Conservation (phyloP, 805 yeast species). For the Lipomyces orientalis region DNA sequence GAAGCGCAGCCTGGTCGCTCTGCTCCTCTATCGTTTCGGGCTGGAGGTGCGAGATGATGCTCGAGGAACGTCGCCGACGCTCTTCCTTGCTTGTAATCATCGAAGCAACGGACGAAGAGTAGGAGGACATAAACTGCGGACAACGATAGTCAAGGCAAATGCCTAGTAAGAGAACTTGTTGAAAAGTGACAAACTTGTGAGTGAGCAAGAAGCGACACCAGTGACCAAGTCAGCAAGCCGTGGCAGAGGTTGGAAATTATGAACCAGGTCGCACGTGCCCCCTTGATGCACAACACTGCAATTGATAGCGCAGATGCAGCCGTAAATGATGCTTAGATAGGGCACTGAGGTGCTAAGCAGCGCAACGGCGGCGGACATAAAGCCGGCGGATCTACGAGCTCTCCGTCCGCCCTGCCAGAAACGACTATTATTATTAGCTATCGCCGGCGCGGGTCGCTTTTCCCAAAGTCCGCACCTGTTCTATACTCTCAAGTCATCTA, state of each 20-base stretch:
- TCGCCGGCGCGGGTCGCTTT: too few species aligned
- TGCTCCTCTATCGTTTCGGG: slow-evolving; percentile 92
- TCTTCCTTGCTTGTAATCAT: slow-evolving; percentile 31
- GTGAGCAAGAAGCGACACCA: neutral
- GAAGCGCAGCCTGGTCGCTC: slow-evolving; percentile 85
- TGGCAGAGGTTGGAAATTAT: too few species aligned
- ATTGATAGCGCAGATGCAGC: too few species aligned
- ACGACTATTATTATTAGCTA: too few species aligned
- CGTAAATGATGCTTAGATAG: too few species aligned
- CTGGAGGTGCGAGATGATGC: slow-evolving; percentile 87
- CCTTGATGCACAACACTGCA: too few species aligned
- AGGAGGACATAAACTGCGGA: slow-evolving; percentile 22
- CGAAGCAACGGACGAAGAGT: slow-evolving; percentile 27
- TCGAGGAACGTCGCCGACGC: slow-evolving; percentile 77
- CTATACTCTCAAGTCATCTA: neutral
- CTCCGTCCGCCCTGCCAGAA: too few species aligned
- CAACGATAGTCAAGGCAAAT: neutral
- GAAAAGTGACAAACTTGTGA: neutral
- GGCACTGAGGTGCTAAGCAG: too few species aligned
- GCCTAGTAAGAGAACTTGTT: neutral
- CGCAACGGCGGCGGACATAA: too few species aligned
- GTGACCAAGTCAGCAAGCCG: neutral
- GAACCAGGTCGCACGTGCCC: too few species aligned
- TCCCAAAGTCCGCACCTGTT: too few species aligned
- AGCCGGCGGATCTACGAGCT: too few species aligned